These are phyloP conservation scores for Cyclocybe cylindracea DNA, from an alignment of 768 basidiomycete genomes.

Conservation along the genomic window DNA sequence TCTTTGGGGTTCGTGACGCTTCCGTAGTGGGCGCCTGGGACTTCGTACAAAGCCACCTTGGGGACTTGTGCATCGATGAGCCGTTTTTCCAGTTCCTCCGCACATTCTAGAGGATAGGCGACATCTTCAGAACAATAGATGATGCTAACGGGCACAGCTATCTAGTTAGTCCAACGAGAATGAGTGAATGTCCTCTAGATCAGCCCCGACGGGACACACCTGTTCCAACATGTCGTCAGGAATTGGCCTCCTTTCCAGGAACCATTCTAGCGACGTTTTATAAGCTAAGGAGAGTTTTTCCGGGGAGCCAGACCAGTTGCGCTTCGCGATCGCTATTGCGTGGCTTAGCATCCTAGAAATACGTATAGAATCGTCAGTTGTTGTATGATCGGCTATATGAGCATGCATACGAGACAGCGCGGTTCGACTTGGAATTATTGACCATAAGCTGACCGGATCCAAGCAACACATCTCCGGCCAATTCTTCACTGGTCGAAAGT, in stretches of 20 bases:
- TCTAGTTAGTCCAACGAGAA: conserved; percentile 9
- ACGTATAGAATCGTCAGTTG: not conserved
- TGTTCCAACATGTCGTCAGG: conserved; percentile 13
- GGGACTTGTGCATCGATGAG: conserved; percentile 21
- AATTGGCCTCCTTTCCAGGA: conserved; percentile 13
- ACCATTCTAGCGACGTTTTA: conserved; percentile 16
- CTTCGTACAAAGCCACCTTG: conserved; percentile 17
- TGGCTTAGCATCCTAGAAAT: conserved; percentile 9
- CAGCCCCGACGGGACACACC: conserved; percentile 6
- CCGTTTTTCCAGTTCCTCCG: conserved; percentile 17
- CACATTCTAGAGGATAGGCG: conserved; percentile 24
- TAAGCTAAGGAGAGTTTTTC: conserved; percentile 16
- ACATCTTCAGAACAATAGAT: conserved; percentile 31
- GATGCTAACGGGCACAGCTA: conserved; percentile 27
- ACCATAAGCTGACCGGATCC: conserved; percentile 23
- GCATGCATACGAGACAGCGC: conserved; percentile 17
- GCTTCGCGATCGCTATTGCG: conserved; percentile 7
- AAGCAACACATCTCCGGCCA: conserved; percentile 19
- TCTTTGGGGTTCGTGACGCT: conserved; percentile 21
- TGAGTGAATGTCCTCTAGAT: not conserved
- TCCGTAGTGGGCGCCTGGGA: conserved; percentile 31
- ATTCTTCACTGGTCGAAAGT: conserved; percentile 5
- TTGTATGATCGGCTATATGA: not conserved
- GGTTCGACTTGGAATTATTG: conserved; percentile 15
- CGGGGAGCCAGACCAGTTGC: conserved; percentile 14